These are phyloP conservation scores for Heliamphora pulchella DNA, from an alignment of 179 eudicot genomes.

Conservation along the genomic window DNA sequence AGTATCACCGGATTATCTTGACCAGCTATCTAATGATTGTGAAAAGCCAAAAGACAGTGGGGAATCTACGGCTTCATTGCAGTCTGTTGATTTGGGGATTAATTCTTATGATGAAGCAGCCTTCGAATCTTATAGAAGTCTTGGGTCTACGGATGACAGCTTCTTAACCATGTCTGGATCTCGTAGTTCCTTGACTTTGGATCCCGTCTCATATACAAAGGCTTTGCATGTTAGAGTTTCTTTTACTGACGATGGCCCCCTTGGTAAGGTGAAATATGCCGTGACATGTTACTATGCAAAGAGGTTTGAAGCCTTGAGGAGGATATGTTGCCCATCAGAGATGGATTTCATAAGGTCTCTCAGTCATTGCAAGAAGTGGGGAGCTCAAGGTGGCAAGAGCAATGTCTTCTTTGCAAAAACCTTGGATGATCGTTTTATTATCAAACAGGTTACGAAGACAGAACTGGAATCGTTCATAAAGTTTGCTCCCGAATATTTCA, in stretches of 20 bases:
- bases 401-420: conserved; percentile 94
- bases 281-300: conserved; percentile 86
- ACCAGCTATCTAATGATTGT: conserved; percentile 57
- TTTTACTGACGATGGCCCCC: conserved; percentile 60
- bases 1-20: conserved; percentile 54
- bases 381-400: conserved; percentile 99
- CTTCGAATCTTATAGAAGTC: conserved; percentile 54
- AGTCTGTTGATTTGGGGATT: conserved; percentile 44
- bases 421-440: conserved; percentile 88
- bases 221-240: conserved; percentile 63
- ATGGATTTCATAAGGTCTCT: conserved; percentile 76
- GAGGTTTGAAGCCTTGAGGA: conserved; percentile 85
- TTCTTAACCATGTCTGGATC: conserved; percentile 41
- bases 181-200: conserved; percentile 46
- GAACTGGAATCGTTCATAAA: conserved; percentile 92
- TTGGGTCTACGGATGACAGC: conserved; percentile 67
- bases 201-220: conserved; percentile 50
- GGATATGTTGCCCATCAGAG: conserved; percentile 82
- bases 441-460: conserved; percentile 94
- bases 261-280: conserved; percentile 66
- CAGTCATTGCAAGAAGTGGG: conserved; percentile 98
- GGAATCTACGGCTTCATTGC: conserved; percentile 48
- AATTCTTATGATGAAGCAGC: conserved; percentile 52
- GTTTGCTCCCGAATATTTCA: conserved; percentile 83
- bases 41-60: conserved; percentile 50